These are phyloP conservation scores for Geotrichum aggregatum DNA, from an alignment of 1,139 yeast genomes.

Conservation along the genomic window DNA sequence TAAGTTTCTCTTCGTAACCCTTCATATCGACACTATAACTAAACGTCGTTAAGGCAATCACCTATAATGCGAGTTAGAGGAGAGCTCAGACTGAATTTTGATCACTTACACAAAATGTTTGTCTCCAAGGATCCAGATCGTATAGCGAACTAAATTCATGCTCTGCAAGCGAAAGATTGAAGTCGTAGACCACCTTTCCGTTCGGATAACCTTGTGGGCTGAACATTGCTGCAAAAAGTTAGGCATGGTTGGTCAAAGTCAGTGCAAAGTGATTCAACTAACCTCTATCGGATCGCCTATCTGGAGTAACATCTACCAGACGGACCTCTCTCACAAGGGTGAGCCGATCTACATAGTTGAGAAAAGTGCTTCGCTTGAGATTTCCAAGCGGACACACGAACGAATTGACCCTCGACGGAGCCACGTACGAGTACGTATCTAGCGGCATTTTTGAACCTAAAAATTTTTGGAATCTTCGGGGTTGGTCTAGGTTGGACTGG, in stretches of 20 bases:
- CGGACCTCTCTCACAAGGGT: constrained; percentile 59
- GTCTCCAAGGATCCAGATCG: constrained; percentile 86
- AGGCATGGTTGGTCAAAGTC: neutral
- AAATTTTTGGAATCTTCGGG: neutral
- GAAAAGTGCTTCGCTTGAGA: constrained; percentile 50
- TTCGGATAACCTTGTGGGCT: constrained; percentile 82
- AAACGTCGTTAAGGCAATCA: constrained; percentile 60
- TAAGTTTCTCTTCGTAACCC: constrained; percentile 35
- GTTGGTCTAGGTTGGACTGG: too few relatives aligned
- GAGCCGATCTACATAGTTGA: constrained; percentile 46
- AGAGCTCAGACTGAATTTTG: neutral
- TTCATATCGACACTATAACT: constrained; percentile 36
- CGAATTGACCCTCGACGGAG: constrained; percentile 65
- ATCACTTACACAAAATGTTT: constrained; percentile 36
- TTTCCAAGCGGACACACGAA: constrained; percentile 67
- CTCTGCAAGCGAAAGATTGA: constrained; percentile 49
- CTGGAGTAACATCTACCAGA: constrained; percentile 69
- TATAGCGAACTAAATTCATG: constrained; percentile 61
- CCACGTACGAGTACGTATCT: constrained; percentile 44
- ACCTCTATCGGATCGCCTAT: constrained; percentile 46
- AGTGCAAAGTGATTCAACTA: constrained; percentile 11
- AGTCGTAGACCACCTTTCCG: constrained; percentile 64
- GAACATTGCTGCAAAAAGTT: constrained; percentile 43
- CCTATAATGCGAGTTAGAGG: constrained; percentile 27
- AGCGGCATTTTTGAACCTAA: constrained; percentile 29